Base-by-base conservation (phyloP, 2,329 filamentous ascomycete genomes). In the Botryotinia globosa region DNA sequence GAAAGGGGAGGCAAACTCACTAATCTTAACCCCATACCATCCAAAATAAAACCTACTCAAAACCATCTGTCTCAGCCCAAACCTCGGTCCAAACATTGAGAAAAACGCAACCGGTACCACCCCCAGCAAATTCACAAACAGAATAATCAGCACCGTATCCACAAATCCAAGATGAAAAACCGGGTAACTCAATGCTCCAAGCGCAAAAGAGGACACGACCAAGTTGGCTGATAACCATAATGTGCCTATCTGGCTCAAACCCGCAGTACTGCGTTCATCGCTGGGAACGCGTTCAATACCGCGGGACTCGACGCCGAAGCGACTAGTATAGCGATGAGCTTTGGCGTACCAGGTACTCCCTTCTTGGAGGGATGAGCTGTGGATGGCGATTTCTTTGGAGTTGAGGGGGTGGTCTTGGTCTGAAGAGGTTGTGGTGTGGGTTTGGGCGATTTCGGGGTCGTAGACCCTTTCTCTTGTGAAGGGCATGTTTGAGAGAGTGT, bases 221-320 rank as follows among this genome's bases (percentile, higher is more conserved):
- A 94, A 89, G 82, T 94, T 94, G 78, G 91, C 91, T 1, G 91
- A 90, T 62, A 93, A 84, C 92, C 92, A 94, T 89, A 92, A 69
- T 64, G 91, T 93, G 68, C 89, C 88, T 74, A 92, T 87, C 77
- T 92, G 91, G 78, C 87, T 83, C 81, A 91, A 85, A 37, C 87
- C 88, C 51, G 83, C 87, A 80, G 92, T 89, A 9, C 86, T 89
- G 76, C 91, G 84, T 83, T 94, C 91, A 77, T 90, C 85, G 71
- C 88, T 87, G 0, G 91, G 91, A 48, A 94, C 91, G 65, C 91
- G 86, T 82, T 94, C 91, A 74, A 94, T 92, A 71, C 92, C 92
- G 79, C 91, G 84, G 82, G 92, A 89, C 82, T 94, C 92, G 71
- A 94, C 87, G 59, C 90, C 87, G 75, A 91, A 85, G 77, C 85